Evolutionary conservation across 371 early-diverging fungal species (phyloP).

Genomic region (Catenaria anguillulae): DNA sequence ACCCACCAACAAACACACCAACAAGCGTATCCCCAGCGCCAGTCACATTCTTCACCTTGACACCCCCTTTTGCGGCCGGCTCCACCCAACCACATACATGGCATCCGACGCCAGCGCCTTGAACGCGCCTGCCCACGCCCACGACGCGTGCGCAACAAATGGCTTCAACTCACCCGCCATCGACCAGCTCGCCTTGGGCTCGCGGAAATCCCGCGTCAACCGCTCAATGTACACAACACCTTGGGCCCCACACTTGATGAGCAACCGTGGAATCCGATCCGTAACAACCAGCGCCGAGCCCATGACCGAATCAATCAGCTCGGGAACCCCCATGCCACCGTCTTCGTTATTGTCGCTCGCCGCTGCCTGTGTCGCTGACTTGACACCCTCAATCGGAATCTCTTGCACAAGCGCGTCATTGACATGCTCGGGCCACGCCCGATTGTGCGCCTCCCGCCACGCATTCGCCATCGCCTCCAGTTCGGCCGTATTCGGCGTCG

Average conservation of each 20-base stretch:
- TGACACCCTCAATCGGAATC: constrained; percentile 6
- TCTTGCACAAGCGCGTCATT: too few relatives aligned
- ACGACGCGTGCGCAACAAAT: neutral
- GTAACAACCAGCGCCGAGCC: constrained; percentile 15
- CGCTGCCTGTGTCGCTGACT: constrained; percentile 11
- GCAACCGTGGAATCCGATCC: constrained; percentile 27
- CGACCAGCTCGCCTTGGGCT: neutral
- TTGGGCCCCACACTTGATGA: constrained; percentile 41
- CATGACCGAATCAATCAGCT: constrained; percentile 12
- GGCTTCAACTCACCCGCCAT: neutral
- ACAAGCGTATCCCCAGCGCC: constrained; percentile 47
- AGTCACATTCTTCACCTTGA: constrained; percentile 23
- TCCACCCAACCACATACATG: neutral
- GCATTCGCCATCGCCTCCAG: constrained; percentile 34
- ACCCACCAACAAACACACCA: constrained; percentile 4
- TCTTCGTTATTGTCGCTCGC: too few relatives aligned
- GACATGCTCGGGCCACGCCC: too few relatives aligned
- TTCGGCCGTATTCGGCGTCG: constrained; percentile 53
- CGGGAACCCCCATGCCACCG: too few relatives aligned
- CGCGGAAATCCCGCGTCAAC: neutral
- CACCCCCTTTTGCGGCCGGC: neutral
- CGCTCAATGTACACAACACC: constrained; percentile 26
- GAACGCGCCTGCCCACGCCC: neutral
- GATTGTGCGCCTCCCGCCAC: neutral
- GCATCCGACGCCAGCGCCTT: too few relatives aligned